Evolutionary conservation across 78 protist genomes (phyloP).

Genomic region (Creolimax fragrantissima): DNA sequence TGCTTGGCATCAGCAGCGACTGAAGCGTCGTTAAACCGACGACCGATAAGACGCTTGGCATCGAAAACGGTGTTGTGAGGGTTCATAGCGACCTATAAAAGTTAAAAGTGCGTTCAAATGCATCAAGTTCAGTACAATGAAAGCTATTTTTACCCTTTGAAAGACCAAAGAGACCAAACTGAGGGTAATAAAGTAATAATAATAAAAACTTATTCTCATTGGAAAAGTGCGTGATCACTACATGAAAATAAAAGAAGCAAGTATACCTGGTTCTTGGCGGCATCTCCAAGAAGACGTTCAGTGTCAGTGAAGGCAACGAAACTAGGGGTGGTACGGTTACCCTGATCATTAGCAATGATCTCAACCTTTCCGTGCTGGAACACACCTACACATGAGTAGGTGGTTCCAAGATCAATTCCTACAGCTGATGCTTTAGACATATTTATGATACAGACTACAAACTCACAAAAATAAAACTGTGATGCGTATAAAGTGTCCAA

Average conservation of each 20-base stretch:
- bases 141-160: no score
- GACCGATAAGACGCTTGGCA: conserved; percentile 91
- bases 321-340: conserved; percentile 93
- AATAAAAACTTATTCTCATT: no score
- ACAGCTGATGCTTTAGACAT: no score
- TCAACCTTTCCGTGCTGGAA: conserved; percentile 81
- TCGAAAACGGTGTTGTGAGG: conserved; percentile 93
- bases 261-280: conserved; percentile 87
- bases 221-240: no score
- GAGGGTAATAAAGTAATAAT: no score
- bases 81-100: conserved; percentile 56
- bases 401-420: no score
- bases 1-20: conserved; percentile 73
- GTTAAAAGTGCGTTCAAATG: no score
- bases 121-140: no score
- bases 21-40: conserved; percentile 29
- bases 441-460: no score
- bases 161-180: no score
- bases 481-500: no score
- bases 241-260: not conserved
- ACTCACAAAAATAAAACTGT: no score
- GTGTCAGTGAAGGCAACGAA: conserved; percentile 28
- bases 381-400: conserved; percentile 91
- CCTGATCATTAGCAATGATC: conserved; percentile 98
- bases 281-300: conserved; percentile 87